Percentiles rank a stretch among this genome's conserved stretches.
phyloP scores from a whole-genome alignment of 306 rosid species.

The Styphnolobium japonicum region DNA sequence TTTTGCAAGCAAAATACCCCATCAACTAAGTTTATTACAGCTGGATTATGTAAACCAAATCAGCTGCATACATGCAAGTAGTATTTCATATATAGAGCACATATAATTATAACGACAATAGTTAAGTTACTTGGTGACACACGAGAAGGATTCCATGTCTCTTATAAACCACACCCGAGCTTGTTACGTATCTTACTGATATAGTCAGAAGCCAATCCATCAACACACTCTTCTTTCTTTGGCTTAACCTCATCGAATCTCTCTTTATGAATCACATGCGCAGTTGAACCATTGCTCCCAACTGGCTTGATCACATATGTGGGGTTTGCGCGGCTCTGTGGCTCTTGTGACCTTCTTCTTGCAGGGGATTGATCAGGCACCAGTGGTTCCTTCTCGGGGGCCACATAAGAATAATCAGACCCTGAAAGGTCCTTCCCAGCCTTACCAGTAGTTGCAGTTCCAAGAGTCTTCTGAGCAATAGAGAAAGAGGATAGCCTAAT shows the following conservation, averaged over 20 bases:
- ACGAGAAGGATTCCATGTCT: background rate
- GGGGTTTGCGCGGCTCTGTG: constrained; percentile 38
- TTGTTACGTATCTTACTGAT: constrained; percentile 52
- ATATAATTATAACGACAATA: background rate
- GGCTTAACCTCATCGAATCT: constrained; percentile 4
- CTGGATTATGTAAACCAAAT: constrained; percentile 20
- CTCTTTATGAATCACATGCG: constrained; percentile 36
- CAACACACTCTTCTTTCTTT: constrained; percentile 45
- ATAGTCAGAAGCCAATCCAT: constrained; percentile 56
- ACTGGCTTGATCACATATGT: constrained; percentile 39
- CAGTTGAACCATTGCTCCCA: constrained; percentile 25
- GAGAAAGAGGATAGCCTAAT: constrained; percentile 61
- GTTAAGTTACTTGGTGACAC: background rate
- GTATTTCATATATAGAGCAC: background rate
- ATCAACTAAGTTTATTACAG: constrained; percentile 12
- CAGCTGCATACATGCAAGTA: background rate
- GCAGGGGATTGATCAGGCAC: constrained; percentile 15
- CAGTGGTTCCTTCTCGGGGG: constrained; percentile 12
- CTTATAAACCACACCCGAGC: constrained; percentile 34
- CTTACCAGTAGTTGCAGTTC: constrained; percentile 15
- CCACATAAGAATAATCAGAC: constrained; percentile 22
- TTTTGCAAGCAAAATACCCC: background rate
- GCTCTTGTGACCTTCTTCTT: constrained; percentile 42
- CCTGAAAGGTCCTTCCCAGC: background rate
- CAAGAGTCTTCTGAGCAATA: constrained; percentile 37